Evolutionary conservation across 225 moss, liverwort and hornwort species (phyloP).

Genomic region (Physcomitrium patens): DNA sequence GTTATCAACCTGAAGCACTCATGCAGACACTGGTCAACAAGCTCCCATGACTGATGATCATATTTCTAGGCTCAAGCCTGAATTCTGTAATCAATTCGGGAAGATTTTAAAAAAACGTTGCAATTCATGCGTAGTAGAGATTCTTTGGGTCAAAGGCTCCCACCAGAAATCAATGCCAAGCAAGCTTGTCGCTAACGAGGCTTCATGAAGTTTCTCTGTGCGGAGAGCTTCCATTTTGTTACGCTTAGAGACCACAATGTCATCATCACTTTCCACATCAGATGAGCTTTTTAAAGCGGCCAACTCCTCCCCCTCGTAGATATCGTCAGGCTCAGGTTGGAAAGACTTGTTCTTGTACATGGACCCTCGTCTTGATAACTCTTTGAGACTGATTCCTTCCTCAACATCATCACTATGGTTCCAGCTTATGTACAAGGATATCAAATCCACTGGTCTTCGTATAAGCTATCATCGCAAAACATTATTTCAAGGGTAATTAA

Average conservation of each 20-base stretch:
- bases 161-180: constrained; percentile 49
- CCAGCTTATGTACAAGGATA: constrained; percentile 42
- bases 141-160: background rate
- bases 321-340: constrained; percentile 49
- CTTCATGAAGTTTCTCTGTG: constrained; percentile 4
- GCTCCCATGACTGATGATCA: too few relatives aligned
- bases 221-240: background rate
- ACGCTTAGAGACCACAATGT: constrained; percentile 29
- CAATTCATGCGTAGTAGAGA: background rate
- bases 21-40: background rate
- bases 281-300: constrained; percentile 35
- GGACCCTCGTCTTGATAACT: constrained; percentile 38
- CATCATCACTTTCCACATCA: constrained; percentile 34
- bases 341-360: constrained; percentile 32
- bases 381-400: constrained; percentile 44
- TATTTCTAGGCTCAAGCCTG: too few relatives aligned
- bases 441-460: constrained; percentile 43
- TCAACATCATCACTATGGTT: constrained; percentile 36
- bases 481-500: background rate
- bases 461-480: constrained; percentile 32
- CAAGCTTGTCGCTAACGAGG: constrained; percentile 30
- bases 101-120: too few relatives aligned
- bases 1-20: constrained; percentile 46
- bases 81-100: background rate
- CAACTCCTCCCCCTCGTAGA: constrained; percentile 52